Base-by-base conservation (phyloP, 140 eudicot genomes). In the Flaveria floridana region DNA sequence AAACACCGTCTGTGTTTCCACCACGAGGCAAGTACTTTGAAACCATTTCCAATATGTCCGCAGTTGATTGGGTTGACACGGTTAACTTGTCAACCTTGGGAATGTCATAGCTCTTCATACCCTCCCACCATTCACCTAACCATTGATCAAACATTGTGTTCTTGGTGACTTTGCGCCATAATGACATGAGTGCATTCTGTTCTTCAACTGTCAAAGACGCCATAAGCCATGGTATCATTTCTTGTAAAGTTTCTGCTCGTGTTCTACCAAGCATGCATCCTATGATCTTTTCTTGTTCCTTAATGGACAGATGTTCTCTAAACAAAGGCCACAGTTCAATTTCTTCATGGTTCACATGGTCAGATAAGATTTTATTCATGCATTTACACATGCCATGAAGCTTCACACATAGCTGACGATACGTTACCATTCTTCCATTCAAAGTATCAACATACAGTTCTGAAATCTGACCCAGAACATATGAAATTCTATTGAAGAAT, bases 91-190 rank as follows among this genome's bases (percentile, higher is more conserved):
- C 87, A 65, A 51, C 87, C 79, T 83, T 68, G 44, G 74, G 76
- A 52, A 44, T 26, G 18, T 76, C 64, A 47, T 48, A 58, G 79
- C 19, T 75, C 64, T 73, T 75, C 85, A 84, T 84, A 51, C 88
- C 96, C 68, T 85, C 99, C 97, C 97, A 95, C 99, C 99, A 95
- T 73, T 87, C 99, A 48, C 83, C 81, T 66, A 95, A 70, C 97
- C 99, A 95, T 62, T 95, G 92, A 78, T 77, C 79, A 78, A 95
- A 95, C 89, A 85, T 95, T 1, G 99, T 95, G 81, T 84, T 80
- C 78, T 82, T 85, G 50, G 97, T 83, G 70, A 79, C 87, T 46
- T 81, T 88, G 34, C 78, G 86, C 99, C 99, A 95, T 63, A 85
- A 55, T 47, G 94, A 83, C 84, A 88, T 84, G 77, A 88, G 64